A percentile compares a stretch with the other conserved stretches of the same genome.
Conservation (phyloP, 495 filamentous ascomycete species). For the Annulohypoxylon stygium region DNA sequence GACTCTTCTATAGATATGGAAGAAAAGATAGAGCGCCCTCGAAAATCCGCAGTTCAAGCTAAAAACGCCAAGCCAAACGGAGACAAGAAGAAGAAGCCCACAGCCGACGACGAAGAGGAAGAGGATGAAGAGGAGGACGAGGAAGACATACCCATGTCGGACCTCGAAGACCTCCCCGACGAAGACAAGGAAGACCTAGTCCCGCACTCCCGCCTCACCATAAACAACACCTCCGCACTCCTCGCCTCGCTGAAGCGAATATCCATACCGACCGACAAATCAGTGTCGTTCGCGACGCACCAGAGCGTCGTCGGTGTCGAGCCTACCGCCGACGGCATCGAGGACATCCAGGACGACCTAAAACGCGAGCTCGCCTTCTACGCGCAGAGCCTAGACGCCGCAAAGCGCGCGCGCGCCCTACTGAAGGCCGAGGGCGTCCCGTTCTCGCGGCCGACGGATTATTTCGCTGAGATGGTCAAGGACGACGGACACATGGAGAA, state of each 20-base stretch:
- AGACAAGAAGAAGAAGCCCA: slow-evolving; percentile 47
- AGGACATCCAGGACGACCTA: slow-evolving; percentile 87
- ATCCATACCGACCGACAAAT: slow-evolving; percentile 67
- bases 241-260: slow-evolving; percentile 82
- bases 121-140: slow-evolving; percentile 66
- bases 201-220: slow-evolving; percentile 91
- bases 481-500: slow-evolving; percentile 97
- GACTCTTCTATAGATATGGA: slow-evolving; percentile 56
- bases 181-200: slow-evolving; percentile 87
- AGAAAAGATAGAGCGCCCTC: slow-evolving; percentile 51
- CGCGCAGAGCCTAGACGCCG: slow-evolving; percentile 86
- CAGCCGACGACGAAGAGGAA: slow-evolving; percentile 55
- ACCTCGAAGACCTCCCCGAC: slow-evolving; percentile 79
- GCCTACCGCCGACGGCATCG: slow-evolving; percentile 65
- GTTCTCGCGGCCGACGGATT: slow-evolving; percentile 91
- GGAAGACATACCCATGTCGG: slow-evolving; percentile 82
- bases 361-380: slow-evolving; percentile 94
- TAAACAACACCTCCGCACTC: slow-evolving; percentile 95
- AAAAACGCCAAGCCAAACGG: slow-evolving; percentile 60
- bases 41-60: slow-evolving; percentile 42
- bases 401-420: slow-evolving; percentile 73
- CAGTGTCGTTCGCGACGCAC: slow-evolving; percentile 67
- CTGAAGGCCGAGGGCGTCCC: slow-evolving; percentile 85
- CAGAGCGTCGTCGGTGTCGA: slow-evolving; percentile 64
- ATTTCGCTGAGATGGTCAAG: slow-evolving; percentile 99